A percentile compares a stretch with the other conserved stretches of the same genome.
Evolutionary conservation across 441 rosid genomes (phyloP).

Genomic region (Populus hybrid): DNA sequence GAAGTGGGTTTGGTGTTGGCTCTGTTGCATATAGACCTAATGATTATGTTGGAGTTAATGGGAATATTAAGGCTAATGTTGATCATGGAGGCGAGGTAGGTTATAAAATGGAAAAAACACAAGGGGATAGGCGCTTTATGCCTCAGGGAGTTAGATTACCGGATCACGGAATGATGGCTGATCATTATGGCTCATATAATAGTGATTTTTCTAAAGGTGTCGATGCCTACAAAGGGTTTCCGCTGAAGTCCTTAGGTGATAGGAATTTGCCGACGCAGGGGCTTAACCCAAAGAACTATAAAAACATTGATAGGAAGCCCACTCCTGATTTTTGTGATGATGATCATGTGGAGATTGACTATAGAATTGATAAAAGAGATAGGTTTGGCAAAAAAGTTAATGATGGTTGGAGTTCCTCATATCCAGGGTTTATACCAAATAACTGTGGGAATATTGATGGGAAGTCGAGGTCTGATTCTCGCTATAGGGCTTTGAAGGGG

Average conservation of each 20-base stretch:
- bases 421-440: constrained; percentile 16
- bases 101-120: constrained; percentile 25
- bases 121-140: constrained; percentile 15
- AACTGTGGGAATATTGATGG: constrained; percentile 22
- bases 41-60: constrained; percentile 24
- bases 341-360: constrained; percentile 27
- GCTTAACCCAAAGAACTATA: constrained; percentile 34
- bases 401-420: constrained; percentile 17
- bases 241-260: constrained; percentile 51
- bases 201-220: constrained; percentile 14
- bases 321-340: constrained; percentile 22
- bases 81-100: constrained; percentile 27
- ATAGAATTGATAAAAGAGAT: constrained; percentile 31
- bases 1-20: neutral
- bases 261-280: constrained; percentile 21
- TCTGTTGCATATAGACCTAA: neutral
- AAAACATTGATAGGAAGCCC: constrained; percentile 25
- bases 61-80: constrained; percentile 24
- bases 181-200: constrained; percentile 26
- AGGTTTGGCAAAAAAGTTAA: constrained; percentile 22
- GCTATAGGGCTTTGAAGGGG: constrained; percentile 21
- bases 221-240: constrained; percentile 36
- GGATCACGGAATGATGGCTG: constrained; percentile 31
- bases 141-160: constrained; percentile 27
- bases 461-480: constrained; percentile 19